Base-by-base conservation (phyloP, 495 filamentous ascomycete genomes). In the Trichoderma orchidacearum region DNA sequence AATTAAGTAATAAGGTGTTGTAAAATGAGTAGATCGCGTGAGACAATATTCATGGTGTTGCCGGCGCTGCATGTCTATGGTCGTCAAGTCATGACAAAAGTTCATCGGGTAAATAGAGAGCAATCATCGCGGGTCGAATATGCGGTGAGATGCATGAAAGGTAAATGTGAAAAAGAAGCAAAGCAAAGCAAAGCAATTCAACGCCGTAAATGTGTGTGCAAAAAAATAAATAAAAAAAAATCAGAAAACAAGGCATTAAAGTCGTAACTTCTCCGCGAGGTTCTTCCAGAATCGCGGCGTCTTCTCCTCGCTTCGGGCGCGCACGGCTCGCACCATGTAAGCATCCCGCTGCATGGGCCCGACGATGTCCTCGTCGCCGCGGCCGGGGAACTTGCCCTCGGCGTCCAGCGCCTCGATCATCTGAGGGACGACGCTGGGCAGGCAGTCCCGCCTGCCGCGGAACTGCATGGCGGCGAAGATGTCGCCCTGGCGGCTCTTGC, bases 281-380 rank as follows among this genome's bases (percentile, higher is more conserved):
- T 64, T 68, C 58, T 71, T 75, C 73, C 73, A 76, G 50, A 68
- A 68, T 17, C 70, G 62, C 5, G 68, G 64, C n/a, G 66, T 62
- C 56, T 68, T 70, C 51, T 66, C 66, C 21, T 76, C 74, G 18
- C 66, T 56, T 9, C 66, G 61, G 64, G 69, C 63, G n/a, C n/a
- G n/a, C n/a, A n/a, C n/a, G 64, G 69, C 41, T 21, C 72, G 69
- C 25, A 65, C 62, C 75, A 78, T 78, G 53, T 72, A 66, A 5
- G 70, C 67, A 56, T 83, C 78, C 53, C 84, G 79, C 12, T 83
- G 81, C 91, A 96, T 96, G 3, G 91, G 90, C 0, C 90, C 91
- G 13, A 96, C 89, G 58, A 95, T 93, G 65, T 94, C 89, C 55
- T 89, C 84, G 61, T 95, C 89, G 28, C 88, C 90, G 51, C 92